A percentile compares a stretch with the other conserved stretches of the same genome.
phyloP scores from a whole-genome alignment of 805 yeast species.

The Priceomyces carsonii region DNA sequence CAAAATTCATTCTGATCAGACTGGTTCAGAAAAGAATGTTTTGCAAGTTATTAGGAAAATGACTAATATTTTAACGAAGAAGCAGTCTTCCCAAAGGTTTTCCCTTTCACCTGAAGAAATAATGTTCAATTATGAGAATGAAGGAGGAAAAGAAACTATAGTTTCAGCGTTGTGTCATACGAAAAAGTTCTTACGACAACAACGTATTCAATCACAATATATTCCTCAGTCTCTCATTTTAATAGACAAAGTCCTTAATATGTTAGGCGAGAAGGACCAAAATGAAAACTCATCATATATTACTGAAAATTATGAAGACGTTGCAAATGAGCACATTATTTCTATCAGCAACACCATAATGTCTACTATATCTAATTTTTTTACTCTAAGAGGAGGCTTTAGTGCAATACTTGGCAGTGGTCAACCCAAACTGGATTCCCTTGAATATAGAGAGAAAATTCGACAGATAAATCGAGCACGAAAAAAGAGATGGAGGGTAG shows the following conservation, averaged over 20 bases:
- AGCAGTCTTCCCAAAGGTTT: conserved; percentile 12
- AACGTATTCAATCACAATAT: conserved; percentile 10
- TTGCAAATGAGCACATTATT: conserved; percentile 11
- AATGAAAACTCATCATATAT: conserved; percentile 5
- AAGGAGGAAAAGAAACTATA: conserved; percentile 22
- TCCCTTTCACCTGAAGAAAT: conserved; percentile 19
- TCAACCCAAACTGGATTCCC: conserved; percentile 28
- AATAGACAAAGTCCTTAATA: conserved; percentile 23
- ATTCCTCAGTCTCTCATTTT: conserved; percentile 21
- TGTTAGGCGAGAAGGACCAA: conserved; percentile 12
- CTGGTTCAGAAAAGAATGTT: conserved; percentile 25
- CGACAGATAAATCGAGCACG: conserved; percentile 72
- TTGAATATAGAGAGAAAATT: conserved; percentile 54
- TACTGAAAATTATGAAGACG: conserved; percentile 3
- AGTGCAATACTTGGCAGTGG: conserved; percentile 15
- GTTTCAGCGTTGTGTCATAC: conserved; percentile 33
- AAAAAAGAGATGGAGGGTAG: conserved; percentile 82
- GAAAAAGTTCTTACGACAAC: conserved; percentile 26
- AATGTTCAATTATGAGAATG: conserved; percentile 20
- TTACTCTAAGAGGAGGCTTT: conserved; percentile 17
- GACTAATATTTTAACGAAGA: conserved; percentile 32
- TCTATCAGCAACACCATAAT: conserved; percentile 20
- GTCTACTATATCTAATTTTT: conserved; percentile 25
- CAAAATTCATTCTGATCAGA: conserved; percentile 23
- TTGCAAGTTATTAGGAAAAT: conserved; percentile 40